Evolutionary conservation across 176 grass and related monocot genomes (phyloP), one percentile per base, ranked within the genome.

Genomic region (Phoenix dactylifera): DNA sequence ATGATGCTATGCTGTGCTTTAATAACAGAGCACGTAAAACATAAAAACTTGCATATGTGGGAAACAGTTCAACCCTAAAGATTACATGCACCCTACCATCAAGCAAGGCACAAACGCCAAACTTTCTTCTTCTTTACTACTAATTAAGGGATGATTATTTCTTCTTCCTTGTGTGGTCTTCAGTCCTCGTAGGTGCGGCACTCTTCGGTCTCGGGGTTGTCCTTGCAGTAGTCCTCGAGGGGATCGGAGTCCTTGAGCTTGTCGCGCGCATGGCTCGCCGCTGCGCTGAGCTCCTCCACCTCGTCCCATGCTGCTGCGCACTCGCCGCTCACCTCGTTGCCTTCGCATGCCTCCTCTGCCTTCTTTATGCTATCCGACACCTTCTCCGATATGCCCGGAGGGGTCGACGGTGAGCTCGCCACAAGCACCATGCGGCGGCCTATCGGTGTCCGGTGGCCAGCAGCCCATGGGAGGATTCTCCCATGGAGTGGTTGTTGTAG

Each of bases 341-440:
- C 92, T 6, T 53, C 78, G 65, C 92, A 96, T 32, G 77, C 22
- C 77, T 82, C 86, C 73, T 96, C 70, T 5, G 92, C 92, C 51
- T 90, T 66, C 72, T 90, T 90, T 66, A 96, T 96, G 83, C 92
- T 96, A 1, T 96, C 91, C 55, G 83, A 86, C 68, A 95, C 54
- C 83, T 85, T 82, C 10, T 87, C 80, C 4, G 92, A 90, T 59
- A 96, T 85, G 15, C 50, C 56, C 29, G 83, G 22, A 28, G 92
- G 92, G 26, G 92, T 96, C 0, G 71, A 53, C 15, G 80, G 78
- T 69, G 83, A 80, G 35, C 76, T 80, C 3, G 79, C 79, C 68
- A 72, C 62, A 19, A 60, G 44, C 22, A 73, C 75, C 49, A 39
- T 52, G 4, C 75, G 29, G 16, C 66, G 76, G 50, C 50, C 14